Percentiles rank a stretch among this genome's conserved stretches.
Conservation (phyloP, 1,284 basidiomycete genomes). For the Fomitopsis palustris region DNA sequence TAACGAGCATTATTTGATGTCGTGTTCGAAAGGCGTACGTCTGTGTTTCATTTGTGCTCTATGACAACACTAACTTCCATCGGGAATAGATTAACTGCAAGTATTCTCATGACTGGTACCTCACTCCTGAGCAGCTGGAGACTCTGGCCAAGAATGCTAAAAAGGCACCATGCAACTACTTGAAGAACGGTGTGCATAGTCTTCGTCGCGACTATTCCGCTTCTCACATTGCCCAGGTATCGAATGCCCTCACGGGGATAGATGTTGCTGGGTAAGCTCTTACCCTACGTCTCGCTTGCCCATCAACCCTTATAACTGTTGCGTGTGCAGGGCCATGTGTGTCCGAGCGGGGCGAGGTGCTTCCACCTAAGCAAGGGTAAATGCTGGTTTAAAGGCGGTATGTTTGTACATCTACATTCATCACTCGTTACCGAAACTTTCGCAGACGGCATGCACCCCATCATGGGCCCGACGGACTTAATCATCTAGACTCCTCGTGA, state of each 20-base stretch:
- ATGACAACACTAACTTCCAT: not conserved
- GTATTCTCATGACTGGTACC: conserved; percentile 73
- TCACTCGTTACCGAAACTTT: not conserved
- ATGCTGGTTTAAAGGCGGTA: conserved; percentile 79
- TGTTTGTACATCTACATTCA: conserved; percentile 30
- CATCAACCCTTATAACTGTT: not conserved
- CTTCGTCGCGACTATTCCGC: not conserved
- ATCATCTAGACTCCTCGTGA: not conserved
- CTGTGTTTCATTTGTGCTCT: not conserved
- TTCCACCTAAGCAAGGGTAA: conserved; percentile 49
- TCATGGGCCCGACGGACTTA: conserved; percentile 2
- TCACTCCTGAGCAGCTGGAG: conserved; percentile 65
- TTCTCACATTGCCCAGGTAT: conserved; percentile 40
- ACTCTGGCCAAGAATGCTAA: conserved; percentile 68
- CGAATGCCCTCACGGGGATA: conserved; percentile 64
- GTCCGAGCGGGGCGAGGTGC: conserved; percentile 67
- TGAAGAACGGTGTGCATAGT: conserved; percentile 57
- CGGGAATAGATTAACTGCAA: conserved; percentile 59
- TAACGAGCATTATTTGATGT: conserved; percentile 77
- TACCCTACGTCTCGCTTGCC: not conserved
- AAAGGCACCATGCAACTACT: conserved; percentile 77
- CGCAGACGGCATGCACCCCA: conserved; percentile 22
- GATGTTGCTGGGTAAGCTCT: conserved; percentile 56
- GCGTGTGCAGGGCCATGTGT: conserved; percentile 56
- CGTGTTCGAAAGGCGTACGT: conserved; percentile 72